Evolutionary conservation across 495 filamentous ascomycete genomes (phyloP), one percentile per base, ranked within the genome.

Genomic region (Hypoxylon cercidicola): DNA sequence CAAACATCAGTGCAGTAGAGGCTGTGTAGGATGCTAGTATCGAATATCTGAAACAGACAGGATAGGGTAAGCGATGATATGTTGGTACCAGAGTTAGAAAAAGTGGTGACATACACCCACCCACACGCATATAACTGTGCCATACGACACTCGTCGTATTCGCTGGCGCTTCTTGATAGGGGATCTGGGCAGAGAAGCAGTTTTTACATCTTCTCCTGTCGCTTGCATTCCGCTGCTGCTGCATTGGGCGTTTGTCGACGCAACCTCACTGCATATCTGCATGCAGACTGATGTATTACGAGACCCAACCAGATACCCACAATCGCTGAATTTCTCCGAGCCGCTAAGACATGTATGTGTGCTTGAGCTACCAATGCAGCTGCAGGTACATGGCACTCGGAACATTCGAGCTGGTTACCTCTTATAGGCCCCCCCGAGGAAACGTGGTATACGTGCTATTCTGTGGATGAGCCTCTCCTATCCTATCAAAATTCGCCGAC

Each of bases 271-370:
- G 64, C 64, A 62, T 62, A 30, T 5, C 48, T 41, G 32, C 49
- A 53, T 53, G 19, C 18, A 40, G 15, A 53, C 45, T 21, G 3
- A 53, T 10, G 16, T 46, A 51, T 53, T 23, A 40, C 47, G 47
- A 52, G 25, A 59, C 23, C 62, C 55, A 58, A 58, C 54, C 54
- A 58, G 57, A 28, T 3, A 48, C 30, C 54, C 55, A 60, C 35
- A 53, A 54, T 60, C 55, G 62, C 55, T 60, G 55, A 46, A 66
- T 60, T 49, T 66, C 62, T 60, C 62, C 62, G 62, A 66, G 40
- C 50, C 62, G 50, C 55, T 66, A 66, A 44, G 13, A 12, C 30
- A 65, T 52, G 62, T n/a, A n/a, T 7, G 3, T 28, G 7, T 3
- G 25, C 25, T 28, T 7, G 3, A 28, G 25, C 25, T 28, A 28